Percentiles rank a stretch among this genome's conserved stretches.
phyloP scores from a whole-genome alignment of 257 asterid genomes.

The Primulina eburnea region DNA sequence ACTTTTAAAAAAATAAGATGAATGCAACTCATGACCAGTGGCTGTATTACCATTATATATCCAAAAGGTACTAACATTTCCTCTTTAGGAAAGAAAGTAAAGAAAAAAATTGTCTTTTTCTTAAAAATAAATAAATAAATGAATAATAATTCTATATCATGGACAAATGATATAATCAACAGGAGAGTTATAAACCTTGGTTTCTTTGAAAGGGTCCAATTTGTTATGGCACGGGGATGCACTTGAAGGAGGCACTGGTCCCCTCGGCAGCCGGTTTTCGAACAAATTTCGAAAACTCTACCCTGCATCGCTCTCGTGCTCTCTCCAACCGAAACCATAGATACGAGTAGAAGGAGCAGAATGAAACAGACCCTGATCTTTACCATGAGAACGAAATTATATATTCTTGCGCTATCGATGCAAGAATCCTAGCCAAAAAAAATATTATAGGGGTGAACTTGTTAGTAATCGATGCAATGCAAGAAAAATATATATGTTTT shows the following conservation, averaged over 20 bases:
- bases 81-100: no score
- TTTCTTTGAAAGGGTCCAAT: conserved; percentile 21
- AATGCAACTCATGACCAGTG: no score
- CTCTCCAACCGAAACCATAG: conserved; percentile 26
- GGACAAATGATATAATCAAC: conserved; percentile 31
- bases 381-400: not conserved
- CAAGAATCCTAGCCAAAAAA: not conserved
- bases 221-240: conserved; percentile 44
- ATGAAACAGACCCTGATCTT: conserved; percentile 20
- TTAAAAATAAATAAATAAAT: not conserved
- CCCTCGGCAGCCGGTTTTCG: conserved; percentile 36
- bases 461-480: not conserved
- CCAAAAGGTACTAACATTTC: no score
- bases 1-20: no score
- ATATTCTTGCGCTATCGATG: no score
- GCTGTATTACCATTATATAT: no score
- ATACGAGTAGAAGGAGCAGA: conserved; percentile 20
- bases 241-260: conserved; percentile 47
- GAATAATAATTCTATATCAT: not conserved
- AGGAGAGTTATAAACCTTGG: conserved; percentile 13
- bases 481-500: no score
- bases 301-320: conserved; percentile 26
- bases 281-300: conserved; percentile 6
- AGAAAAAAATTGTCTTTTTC: no score
- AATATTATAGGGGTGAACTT: no score